Base-by-base conservation (phyloP, 768 basidiomycete species). In the Trametes gibbosa region DNA sequence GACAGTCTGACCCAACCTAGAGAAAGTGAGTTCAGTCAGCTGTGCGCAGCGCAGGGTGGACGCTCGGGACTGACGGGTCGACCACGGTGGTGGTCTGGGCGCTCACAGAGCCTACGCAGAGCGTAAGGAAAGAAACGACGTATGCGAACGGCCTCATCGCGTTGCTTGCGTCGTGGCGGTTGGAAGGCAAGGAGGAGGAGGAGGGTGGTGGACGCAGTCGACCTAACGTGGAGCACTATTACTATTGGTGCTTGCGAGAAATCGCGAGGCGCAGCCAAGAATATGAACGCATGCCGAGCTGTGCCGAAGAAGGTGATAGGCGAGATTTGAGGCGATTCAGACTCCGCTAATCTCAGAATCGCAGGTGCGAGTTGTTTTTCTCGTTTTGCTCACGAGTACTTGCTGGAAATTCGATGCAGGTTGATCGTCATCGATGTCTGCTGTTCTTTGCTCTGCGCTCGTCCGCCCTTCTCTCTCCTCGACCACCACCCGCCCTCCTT, bases 1-100 rank as follows among this genome's bases (percentile, higher is more conserved):
- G 45, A 89, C 73, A 0, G 84, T 77, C 34, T 74, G 66, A 7
- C 87, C 87, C 40, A 72, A 71, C 6, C 79, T 80, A 58, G 19
- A 24, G 7, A 43, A 58, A 61, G 46, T 17, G 16, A 37, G 19
- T 39, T 63, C 42, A 21, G 56, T 27, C 21, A 59, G 27, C 27
- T 29, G 37, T 19, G 16, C 45, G 37, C 21, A 73, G 24, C 50
- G 35, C 29, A 12, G 48, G 16, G 29, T 27, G 47, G 32, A n/a
- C 32, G 37, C 42, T 0, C 2, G 47, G 17, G n/a, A 68, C 83
- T 55, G 70, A 86, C 85, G 51, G 67, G 64, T 85, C 73, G n/a
- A 72, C 66, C 32, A 72, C 72, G 0, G 84, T 86, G 32, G 70
- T 35, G 0, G 79, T 80, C 74, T 85, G 85, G 6, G 66, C 57